Evolutionary conservation across 2,329 filamentous ascomycete species (phyloP), one percentile per base, ranked within the genome.

Genomic region (Aspergillus texensis): DNA sequence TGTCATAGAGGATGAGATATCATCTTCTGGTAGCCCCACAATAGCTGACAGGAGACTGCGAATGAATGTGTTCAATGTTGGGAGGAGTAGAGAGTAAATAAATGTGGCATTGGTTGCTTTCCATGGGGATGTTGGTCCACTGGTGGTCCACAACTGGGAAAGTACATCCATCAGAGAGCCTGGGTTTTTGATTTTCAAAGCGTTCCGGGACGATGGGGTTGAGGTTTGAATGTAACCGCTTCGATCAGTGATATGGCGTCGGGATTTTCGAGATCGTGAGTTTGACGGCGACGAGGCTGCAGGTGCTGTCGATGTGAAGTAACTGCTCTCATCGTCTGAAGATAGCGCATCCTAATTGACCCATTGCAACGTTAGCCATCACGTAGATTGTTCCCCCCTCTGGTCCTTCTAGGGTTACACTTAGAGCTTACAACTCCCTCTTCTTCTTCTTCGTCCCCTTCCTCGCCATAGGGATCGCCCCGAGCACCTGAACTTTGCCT

Each of bases 41-140:
- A 98, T 84, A 1, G 95, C 94, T 52, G 93, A 93, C n/a, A 98
- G 84, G 58, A 97, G 85, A 72, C 93, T 95, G 71, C 93, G 88
- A 11, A 94, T 91, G 89, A 96, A 99, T 70, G 92, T 94, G 76
- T 98, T 95, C 34, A 97, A 82, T 9, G 96, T 90, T 12, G 93
- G 93, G 66, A 94, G 87, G 21, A 98, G 84, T 54, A 97, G 87
- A 0, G 89, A 91, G 79, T 98, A 97, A 57, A 98, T 84, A 73
- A 98, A 99, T 1, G 93, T 96, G 16, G 91, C 88, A 75, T 98
- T 98, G 43, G 93, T 92, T 10, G 90, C 86, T 77, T 97, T 97
- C 94, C 94, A 99, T 6, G 97, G 89, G 5, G 95, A 95, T 85
- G 93, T 94, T 0, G 90, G 90, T 41, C 93, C 92, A 75, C 96